phyloP scores from a whole-genome alignment of 2,329 filamentous ascomycete species.

The Didymella lethalis region DNA sequence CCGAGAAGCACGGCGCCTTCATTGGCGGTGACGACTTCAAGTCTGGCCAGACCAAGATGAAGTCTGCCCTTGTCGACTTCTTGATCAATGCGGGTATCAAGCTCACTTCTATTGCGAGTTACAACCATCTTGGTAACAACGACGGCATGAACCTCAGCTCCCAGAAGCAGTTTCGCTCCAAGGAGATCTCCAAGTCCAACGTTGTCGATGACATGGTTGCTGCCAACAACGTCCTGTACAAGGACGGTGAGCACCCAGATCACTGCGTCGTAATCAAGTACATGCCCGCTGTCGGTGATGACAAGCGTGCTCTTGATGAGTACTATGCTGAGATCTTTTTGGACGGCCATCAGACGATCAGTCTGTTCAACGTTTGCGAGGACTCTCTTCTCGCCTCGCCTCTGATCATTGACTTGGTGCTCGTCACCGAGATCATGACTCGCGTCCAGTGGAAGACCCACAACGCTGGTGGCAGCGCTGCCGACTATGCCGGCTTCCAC shows the following conservation, averaged over 20 bases:
- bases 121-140: slow-evolving; percentile 99
- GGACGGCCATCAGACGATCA: slow-evolving; percentile 97
- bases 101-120: slow-evolving; percentile 96
- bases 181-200: slow-evolving; percentile 99
- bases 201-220: slow-evolving; percentile 99
- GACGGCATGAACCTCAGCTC: slow-evolving; percentile 98
- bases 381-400: slow-evolving; percentile 96
- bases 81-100: slow-evolving; percentile 98
- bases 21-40: slow-evolving; percentile 99
- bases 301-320: slow-evolving; percentile 98
- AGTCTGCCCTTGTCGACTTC: slow-evolving; percentile 98
- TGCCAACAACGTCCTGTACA: slow-evolving; percentile 90
- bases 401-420: slow-evolving; percentile 93
- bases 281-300: slow-evolving; percentile 98
- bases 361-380: slow-evolving; percentile 98
- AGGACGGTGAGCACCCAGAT: slow-evolving; percentile 91
- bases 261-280: slow-evolving; percentile 99
- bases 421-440: slow-evolving; percentile 97
- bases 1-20: slow-evolving; percentile 85
- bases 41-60: slow-evolving; percentile 99
- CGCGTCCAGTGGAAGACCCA: slow-evolving; percentile 87
- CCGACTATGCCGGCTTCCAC: slow-evolving; percentile 92
- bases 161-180: slow-evolving; percentile 97
- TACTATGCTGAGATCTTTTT: slow-evolving; percentile 99
- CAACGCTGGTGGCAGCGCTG: slow-evolving; percentile 60